Evolutionary conservation across 805 yeast species (phyloP), one percentile per base, ranked within the genome.

Genomic region (Schizosaccharomyces japonicus): DNA sequence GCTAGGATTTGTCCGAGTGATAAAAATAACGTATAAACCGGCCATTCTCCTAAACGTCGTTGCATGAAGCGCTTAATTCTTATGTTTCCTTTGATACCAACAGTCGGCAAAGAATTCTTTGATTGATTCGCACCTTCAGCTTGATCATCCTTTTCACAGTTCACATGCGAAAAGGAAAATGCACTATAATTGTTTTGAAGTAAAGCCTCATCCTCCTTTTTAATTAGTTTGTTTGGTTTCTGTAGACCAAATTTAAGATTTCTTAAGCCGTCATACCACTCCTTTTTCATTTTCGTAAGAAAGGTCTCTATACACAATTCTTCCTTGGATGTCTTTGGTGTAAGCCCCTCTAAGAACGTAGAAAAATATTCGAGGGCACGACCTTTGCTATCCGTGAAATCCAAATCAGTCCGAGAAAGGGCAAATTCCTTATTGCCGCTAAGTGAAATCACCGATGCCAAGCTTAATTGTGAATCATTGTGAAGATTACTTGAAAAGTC

Each of bases 1-100:
- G 46, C 46, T 17, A 42, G 17, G 8, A 42, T 13, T 27, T 42
- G 46, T 13, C 46, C 46, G n/a, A 42, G 19, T n/a, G 46, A 27
- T 17, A 42, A 30, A 17, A 42, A 23, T 3, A 42, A 23, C 10
- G 46, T 23, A 21, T 42, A 42, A 21, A 42, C 46, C 5, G 46
- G 46, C 46, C 46, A 42, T 7, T 42, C 46, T 11, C 46, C 46
- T n/a, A 42, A 17, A 17, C 33, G n/a, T 5, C 30, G 30, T 21
- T 42, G 46, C 46, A 42, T 26, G 17, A 42, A 42, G n/a, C n/a
- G n/a, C n/a, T n/a, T n/a, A n/a, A n/a, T n/a, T n/a, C n/a, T n/a
- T n/a, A n/a, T n/a, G n/a, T n/a, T n/a, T n/a, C n/a, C n/a, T n/a
- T n/a, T n/a, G n/a, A n/a, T n/a, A n/a, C n/a, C n/a, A n/a, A n/a